Evolutionary conservation across 768 basidiomycete genomes (phyloP).

Genomic region (Leucosporidium creatinivorum): DNA sequence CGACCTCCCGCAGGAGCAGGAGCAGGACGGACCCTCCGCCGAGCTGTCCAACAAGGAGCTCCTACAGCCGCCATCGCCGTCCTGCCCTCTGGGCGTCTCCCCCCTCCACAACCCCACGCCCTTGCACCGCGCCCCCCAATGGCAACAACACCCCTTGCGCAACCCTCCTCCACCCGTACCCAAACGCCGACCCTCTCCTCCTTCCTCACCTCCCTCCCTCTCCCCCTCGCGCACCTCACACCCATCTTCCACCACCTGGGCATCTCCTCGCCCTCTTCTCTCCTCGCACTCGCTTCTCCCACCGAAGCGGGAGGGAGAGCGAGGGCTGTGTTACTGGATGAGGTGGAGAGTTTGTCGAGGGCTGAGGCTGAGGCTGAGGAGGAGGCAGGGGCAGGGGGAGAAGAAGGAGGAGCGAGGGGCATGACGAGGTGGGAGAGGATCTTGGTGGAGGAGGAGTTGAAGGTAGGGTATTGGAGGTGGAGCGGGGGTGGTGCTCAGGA

Average conservation of each 20-base stretch:
- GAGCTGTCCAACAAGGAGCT: too few species aligned
- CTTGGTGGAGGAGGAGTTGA: constrained; percentile 8
- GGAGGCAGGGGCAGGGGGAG: too few species aligned
- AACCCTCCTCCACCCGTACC: background rate
- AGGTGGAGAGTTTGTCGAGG: background rate
- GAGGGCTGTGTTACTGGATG: constrained; percentile 1
- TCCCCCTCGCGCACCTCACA: constrained; percentile 21
- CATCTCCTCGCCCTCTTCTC: background rate
- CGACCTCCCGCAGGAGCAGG: too few species aligned
- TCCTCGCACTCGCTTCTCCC: constrained; percentile 2
- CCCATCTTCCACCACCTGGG: constrained; percentile 12
- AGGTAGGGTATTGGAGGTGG: too few species aligned
- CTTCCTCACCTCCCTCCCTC: constrained; percentile 21
- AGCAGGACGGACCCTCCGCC: background rate
- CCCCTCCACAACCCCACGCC: too few species aligned
- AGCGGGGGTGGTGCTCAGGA: too few species aligned
- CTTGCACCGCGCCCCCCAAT: background rate
- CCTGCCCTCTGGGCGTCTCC: too few species aligned
- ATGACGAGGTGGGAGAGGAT: constrained; percentile 15
- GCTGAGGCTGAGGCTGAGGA: constrained; percentile 3
- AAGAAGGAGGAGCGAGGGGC: background rate
- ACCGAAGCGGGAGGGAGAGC: background rate
- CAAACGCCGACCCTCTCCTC: background rate
- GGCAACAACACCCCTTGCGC: background rate
- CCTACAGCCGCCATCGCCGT: too few species aligned